phyloP scores from a whole-genome alignment of 768 basidiomycete genomes.

The Daedaleopsis sinensis region DNA sequence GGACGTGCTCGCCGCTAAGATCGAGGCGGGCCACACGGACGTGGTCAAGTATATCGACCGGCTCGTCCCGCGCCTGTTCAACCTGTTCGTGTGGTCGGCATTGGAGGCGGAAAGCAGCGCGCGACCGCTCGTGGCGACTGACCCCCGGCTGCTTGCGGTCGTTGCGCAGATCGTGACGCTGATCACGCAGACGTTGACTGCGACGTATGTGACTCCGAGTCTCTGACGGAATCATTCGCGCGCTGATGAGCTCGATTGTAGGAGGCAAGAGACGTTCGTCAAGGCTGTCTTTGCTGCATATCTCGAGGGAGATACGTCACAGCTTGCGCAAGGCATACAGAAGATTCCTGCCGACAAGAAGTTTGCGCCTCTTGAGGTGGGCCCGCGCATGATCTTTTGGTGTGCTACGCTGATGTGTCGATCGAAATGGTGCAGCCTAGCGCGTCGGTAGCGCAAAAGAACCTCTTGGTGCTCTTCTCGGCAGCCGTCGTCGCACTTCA shows the following conservation, averaged over 20 bases:
- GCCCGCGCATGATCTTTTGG: conserved; percentile 8
- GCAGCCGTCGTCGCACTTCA: conserved; percentile 65
- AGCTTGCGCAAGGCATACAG: conserved; percentile 58
- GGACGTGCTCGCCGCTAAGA: conserved; percentile 59
- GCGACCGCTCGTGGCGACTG: conserved; percentile 36
- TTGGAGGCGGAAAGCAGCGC: conserved; percentile 22
- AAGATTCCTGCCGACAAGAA: conserved; percentile 42
- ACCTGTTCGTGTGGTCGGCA: conserved; percentile 55
- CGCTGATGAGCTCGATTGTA: conserved; percentile 31
- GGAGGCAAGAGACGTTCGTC: conserved; percentile 67
- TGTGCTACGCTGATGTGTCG: neutral
- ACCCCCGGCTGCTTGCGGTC: conserved; percentile 58
- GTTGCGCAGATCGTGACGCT: conserved; percentile 69
- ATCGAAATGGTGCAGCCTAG: conserved; percentile 37
- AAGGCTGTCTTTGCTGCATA: conserved; percentile 55
- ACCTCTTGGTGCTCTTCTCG: conserved; percentile 68
- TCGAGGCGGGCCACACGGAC: conserved; percentile 56
- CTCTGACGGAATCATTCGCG: too few species aligned
- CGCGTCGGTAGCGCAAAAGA: conserved; percentile 53
- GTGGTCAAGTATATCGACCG: conserved; percentile 79
- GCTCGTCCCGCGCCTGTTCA: conserved; percentile 72
- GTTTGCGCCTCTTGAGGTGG: conserved; percentile 59
- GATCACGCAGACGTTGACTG: conserved; percentile 63
- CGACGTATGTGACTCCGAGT: conserved; percentile 55
- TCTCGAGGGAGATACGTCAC: conserved; percentile 52